These are phyloP conservation scores for Raphanus raphanistrum DNA, from an alignment of 345 rosid genomes.

Conservation along the genomic window DNA sequence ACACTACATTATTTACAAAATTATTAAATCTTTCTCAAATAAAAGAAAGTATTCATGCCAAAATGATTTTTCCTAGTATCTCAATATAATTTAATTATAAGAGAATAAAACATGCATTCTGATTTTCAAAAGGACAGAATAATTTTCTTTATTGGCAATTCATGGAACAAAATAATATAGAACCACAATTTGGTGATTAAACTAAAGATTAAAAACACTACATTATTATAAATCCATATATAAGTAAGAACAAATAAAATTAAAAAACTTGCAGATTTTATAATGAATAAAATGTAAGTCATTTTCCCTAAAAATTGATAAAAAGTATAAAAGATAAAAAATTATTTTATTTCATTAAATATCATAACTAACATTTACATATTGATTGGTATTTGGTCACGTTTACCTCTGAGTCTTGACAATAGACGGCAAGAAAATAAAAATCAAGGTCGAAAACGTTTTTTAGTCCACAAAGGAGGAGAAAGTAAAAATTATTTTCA, in stretches of 20 bases:
- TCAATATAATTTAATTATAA: too few relatives aligned
- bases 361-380: background rate
- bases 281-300: background rate
- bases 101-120: background rate
- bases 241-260: background rate
- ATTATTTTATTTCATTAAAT: background rate
- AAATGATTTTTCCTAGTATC: background rate
- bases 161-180: too few relatives aligned
- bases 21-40: too few relatives aligned
- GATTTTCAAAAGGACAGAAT: too few relatives aligned
- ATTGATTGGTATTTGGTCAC: background rate
- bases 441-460: background rate
- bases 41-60: too few relatives aligned
- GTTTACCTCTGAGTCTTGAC: background rate
- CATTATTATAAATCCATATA: background rate
- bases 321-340: too few relatives aligned
- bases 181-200: background rate
- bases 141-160: too few relatives aligned
- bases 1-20: too few relatives aligned
- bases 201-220: background rate
- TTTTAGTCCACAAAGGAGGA: background rate
- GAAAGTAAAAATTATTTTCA: background rate
- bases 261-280: background rate
- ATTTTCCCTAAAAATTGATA: background rate
- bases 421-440: conserved; percentile 18